Evolutionary conservation across 2,329 filamentous ascomycete species (phyloP).

Genomic region (Cladorrhinum sp.): DNA sequence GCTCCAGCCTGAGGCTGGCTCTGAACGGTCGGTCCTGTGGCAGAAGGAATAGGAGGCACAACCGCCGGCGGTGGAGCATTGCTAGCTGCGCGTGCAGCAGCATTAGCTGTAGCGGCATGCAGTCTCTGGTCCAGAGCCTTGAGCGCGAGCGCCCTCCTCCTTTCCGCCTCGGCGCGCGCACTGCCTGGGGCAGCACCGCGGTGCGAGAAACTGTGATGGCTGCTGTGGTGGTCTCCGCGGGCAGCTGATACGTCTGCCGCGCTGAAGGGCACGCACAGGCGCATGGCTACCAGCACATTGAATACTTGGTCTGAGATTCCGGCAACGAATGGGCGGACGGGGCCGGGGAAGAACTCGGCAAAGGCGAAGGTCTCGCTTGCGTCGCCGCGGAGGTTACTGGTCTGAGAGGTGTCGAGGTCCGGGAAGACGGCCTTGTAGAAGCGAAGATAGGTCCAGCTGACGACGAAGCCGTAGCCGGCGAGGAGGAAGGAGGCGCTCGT

Average conservation of each 20-base stretch:
- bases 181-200: conserved; percentile 59
- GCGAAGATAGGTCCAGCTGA: conserved; percentile 91
- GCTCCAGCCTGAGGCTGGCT: conserved; percentile 54
- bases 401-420: conserved; percentile 62
- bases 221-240: conserved; percentile 64
- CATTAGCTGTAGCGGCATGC: conserved; percentile 69
- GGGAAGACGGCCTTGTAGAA: conserved; percentile 82
- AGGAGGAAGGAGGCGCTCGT: conserved; percentile 76
- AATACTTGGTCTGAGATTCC: conserved; percentile 74
- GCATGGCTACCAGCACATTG: conserved; percentile 67
- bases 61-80: conserved; percentile 41
- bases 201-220: conserved; percentile 56
- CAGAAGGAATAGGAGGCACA: conserved; percentile 35
- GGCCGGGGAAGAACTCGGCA: conserved; percentile 89
- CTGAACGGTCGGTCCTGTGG: conserved; percentile 54
- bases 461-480: conserved; percentile 75
- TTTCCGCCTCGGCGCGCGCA: conserved; percentile 86
- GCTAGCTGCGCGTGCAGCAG: conserved; percentile 40
- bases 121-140: conserved; percentile 90
- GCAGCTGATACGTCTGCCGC: conserved; percentile 73
- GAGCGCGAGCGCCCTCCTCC: conserved; percentile 81
- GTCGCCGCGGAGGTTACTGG: conserved; percentile 72
- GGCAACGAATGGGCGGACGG: conserved; percentile 73
- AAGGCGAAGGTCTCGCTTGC: conserved; percentile 96
- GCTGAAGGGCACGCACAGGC: conserved; percentile 81